Base-by-base conservation (phyloP, 2,329 filamentous ascomycete genomes). In the Clonostachys sp. region DNA sequence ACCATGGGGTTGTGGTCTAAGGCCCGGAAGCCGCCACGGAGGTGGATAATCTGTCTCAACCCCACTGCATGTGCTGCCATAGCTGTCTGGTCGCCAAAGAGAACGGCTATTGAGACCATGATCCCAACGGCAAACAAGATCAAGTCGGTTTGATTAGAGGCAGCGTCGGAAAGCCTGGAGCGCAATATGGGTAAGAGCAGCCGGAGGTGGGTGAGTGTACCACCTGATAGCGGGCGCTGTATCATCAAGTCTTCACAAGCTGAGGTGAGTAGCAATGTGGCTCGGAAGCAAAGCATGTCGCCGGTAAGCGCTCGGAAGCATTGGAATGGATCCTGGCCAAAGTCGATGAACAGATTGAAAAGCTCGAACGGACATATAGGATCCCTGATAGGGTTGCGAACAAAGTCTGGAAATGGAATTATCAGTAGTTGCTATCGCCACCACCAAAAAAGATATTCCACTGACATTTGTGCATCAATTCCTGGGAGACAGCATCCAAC, bases 31-130 rank as follows among this genome's bases (percentile, higher is more conserved):
- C 45, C 33, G 12, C 45, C 40, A 13, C 40, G 45, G 24, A 47
- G 40, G 9, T 20, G 45, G 20, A 47, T 7, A 18, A 47, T 42
- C 40, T 43, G 24, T 14, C 14, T 8, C 10, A 47, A 30, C 13
- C 45, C 45, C 30, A 36, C 41, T 18, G 40, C 30, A 42, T 47
- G 45, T 17, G 41, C 17, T 14, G 24, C 39, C 20, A 41, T 40
- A 17, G 45, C 41, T 10, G 38, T 34, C 14, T 47, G 38, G 30
- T 47, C 40, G 45, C 36, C 45, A 24, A 42, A 47, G n/a, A 47
- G 38, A 17, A 30, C 34, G 14, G 45, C 40, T n/a, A 36, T n/a
- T 13, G 45, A 41, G n/a, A 34, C 45, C 30, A 47, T 18, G 17
- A 47, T 41, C 16, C 45, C 45, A 8, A 47, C 40, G 24, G 42